Conservation (phyloP, 129 eudicot genomes). For the Flaveria brownii region DNA sequence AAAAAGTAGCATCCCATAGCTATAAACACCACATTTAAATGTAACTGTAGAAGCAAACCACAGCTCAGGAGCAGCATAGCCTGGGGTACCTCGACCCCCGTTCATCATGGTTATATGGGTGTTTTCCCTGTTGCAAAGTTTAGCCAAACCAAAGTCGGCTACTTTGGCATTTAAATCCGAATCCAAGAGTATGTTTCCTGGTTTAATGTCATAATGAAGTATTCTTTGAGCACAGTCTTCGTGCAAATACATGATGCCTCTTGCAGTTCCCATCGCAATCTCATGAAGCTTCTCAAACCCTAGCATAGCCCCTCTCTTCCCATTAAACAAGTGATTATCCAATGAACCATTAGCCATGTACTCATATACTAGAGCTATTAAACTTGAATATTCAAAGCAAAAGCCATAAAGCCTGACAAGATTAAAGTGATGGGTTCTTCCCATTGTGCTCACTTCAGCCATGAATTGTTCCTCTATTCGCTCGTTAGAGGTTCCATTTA, state of each 20-base stretch:
- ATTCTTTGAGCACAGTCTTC: conserved; percentile 36
- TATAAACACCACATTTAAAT: conserved; percentile 34
- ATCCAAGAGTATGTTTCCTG: conserved; percentile 36
- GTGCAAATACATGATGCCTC: conserved; percentile 36
- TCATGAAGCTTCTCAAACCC: conserved; percentile 24
- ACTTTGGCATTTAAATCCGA: conserved; percentile 33
- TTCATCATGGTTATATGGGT: conserved; percentile 31
- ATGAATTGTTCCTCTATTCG: conserved; percentile 34
- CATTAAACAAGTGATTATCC: conserved; percentile 28
- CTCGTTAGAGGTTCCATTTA: conserved; percentile 24
- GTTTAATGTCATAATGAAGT: conserved; percentile 39
- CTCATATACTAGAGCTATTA: conserved; percentile 39
- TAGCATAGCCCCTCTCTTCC: neutral
- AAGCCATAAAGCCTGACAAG: conserved; percentile 32
- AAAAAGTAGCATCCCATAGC: conserved; percentile 38
- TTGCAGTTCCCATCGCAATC: conserved; percentile 33
- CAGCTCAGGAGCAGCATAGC: conserved; percentile 34
- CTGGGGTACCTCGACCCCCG: conserved; percentile 33
- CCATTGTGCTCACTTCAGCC: conserved; percentile 41
- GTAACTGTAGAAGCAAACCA: conserved; percentile 26
- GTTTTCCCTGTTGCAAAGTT: conserved; percentile 33
- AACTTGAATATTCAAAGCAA: conserved; percentile 28
- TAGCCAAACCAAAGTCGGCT: conserved; percentile 36
- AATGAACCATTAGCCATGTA: conserved; percentile 34
- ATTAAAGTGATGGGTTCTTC: conserved; percentile 38